phyloP scores from a whole-genome alignment of 345 rosid species.

The Salix purpurea region DNA sequence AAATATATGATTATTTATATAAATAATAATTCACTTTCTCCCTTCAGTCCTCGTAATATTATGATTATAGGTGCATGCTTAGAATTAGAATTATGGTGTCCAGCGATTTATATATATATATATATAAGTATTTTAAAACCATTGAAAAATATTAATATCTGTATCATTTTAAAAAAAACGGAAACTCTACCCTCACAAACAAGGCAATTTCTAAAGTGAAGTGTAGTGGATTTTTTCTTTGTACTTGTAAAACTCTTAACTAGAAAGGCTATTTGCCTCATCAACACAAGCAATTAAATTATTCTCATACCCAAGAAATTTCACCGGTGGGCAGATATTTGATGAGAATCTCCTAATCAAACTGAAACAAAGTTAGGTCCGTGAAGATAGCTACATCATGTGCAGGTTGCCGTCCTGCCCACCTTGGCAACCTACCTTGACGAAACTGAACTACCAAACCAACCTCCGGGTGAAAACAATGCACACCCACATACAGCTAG shows the following conservation, averaged over 20 bases:
- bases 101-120: too few relatives aligned
- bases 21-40: too few relatives aligned
- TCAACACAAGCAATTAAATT: neutral
- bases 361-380: neutral
- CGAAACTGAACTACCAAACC: neutral
- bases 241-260: neutral
- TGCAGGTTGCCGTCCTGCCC: neutral
- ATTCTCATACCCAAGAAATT: neutral
- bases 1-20: too few relatives aligned
- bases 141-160: too few relatives aligned
- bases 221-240: conserved; percentile 19
- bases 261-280: neutral
- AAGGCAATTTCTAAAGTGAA: neutral
- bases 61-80: too few relatives aligned
- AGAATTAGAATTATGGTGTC: too few relatives aligned
- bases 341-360: neutral
- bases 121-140: too few relatives aligned
- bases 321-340: neutral
- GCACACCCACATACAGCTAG: neutral
- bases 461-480: too few relatives aligned
- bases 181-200: too few relatives aligned
- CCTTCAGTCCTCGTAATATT: too few relatives aligned
- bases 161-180: too few relatives aligned
- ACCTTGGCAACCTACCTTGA: neutral
- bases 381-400: neutral